Evolutionary conservation across 306 rosid species (phyloP).

Genomic region (Sechiopsis laciniata): DNA sequence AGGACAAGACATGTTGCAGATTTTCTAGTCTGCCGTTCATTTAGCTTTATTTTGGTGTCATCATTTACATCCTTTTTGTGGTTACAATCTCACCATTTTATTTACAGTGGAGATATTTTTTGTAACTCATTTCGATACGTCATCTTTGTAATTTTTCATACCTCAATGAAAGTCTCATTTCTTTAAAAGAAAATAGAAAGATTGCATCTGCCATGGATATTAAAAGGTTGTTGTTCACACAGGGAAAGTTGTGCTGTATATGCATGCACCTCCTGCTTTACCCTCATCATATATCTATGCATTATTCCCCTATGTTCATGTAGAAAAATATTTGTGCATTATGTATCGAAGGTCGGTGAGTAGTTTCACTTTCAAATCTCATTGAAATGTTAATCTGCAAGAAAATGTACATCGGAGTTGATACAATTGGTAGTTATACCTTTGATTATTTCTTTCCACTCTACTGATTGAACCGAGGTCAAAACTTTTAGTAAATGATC

Average conservation of each 20-base stretch:
- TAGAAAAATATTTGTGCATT: neutral
- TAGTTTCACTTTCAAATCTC: neutral
- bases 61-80: too few species aligned
- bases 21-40: too few species aligned
- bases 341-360: neutral
- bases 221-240: constrained; percentile 8
- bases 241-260: neutral
- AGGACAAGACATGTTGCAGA: too few species aligned
- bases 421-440: neutral
- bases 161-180: too few species aligned
- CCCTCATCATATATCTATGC: neutral
- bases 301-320: neutral
- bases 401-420: constrained; percentile 6
- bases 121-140: too few species aligned
- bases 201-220: neutral
- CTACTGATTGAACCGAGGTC: neutral
- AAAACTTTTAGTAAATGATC: neutral
- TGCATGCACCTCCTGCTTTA: neutral
- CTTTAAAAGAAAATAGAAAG: neutral
- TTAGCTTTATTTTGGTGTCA: too few species aligned
- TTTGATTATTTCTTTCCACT: neutral
- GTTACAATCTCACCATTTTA: too few species aligned
- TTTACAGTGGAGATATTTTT: too few species aligned
- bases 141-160: too few species aligned
- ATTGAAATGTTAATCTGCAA: neutral